Evolutionary conservation across 176 grass and related monocot species (phyloP).

Genomic region (Oryza australiensis): DNA sequence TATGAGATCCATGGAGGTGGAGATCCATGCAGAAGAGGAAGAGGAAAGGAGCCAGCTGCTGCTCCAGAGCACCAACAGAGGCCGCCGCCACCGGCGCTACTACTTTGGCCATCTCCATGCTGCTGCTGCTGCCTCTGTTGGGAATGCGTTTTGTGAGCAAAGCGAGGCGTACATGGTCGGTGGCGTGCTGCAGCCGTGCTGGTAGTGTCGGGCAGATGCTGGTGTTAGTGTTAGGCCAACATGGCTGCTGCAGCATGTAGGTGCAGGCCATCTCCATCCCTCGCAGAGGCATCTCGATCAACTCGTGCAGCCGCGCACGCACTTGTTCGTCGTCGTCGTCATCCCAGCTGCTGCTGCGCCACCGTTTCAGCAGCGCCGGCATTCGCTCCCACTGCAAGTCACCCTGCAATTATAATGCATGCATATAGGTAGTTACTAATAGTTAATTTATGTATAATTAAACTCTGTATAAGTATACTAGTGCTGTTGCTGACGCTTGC

Average conservation of each 20-base stretch:
- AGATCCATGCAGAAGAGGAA: constrained; percentile 70
- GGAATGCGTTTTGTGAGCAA: constrained; percentile 34
- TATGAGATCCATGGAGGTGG: constrained; percentile 23
- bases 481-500: too few relatives aligned
- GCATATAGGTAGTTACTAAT: neutral
- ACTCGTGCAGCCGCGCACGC: neutral
- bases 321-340: neutral
- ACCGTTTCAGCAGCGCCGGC: neutral
- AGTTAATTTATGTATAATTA: too few relatives aligned
- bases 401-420: constrained; percentile 34
- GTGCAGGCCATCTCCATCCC: constrained; percentile 59
- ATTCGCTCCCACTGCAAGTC: constrained; percentile 63
- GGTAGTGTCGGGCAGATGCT: neutral
- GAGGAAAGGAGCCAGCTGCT: constrained; percentile 46
- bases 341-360: neutral
- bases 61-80: neutral
- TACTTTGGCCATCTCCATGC: neutral
- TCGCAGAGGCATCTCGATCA: constrained; percentile 58
- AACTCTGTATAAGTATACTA: neutral
- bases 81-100: too few relatives aligned
- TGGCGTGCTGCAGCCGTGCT: constrained; percentile 33
- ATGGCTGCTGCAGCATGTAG: too few relatives aligned
- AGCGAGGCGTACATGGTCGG: constrained; percentile 58
- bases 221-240: neutral
- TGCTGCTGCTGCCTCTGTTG: neutral